Percentiles rank a stretch among this genome's conserved stretches.
phyloP scores from a whole-genome alignment of 306 rosid species.

The Biancaea sappan region DNA sequence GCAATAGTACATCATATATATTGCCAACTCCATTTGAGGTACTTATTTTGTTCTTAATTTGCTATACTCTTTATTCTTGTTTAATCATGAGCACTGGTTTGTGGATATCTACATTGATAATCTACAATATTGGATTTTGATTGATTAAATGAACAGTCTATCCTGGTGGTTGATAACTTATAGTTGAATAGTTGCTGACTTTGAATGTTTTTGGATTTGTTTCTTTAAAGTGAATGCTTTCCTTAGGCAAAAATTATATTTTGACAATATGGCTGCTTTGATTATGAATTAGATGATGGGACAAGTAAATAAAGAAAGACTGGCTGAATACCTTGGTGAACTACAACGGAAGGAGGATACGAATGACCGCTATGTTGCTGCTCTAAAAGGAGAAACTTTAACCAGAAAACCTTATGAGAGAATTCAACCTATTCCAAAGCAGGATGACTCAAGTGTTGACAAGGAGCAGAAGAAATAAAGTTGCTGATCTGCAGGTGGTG shows the following conservation, averaged over 20 bases:
- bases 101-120: background rate
- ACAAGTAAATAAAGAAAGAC: constrained; percentile 71
- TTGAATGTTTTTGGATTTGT: background rate
- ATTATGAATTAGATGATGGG: constrained; percentile 76
- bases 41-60: background rate
- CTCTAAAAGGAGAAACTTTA: constrained; percentile 78
- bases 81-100: background rate
- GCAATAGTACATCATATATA: background rate
- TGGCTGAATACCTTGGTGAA: constrained; percentile 87
- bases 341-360: constrained; percentile 84
- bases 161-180: constrained; percentile 1
- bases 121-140: constrained; percentile 12
- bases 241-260: background rate
- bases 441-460: constrained; percentile 33
- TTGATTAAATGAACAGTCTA: background rate
- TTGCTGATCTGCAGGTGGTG: constrained; percentile 4
- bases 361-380: constrained; percentile 89
- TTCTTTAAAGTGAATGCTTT: constrained; percentile 10
- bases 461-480: constrained; percentile 53
- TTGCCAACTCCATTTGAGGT: background rate
- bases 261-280: constrained; percentile 10
- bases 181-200: background rate
- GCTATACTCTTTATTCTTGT: background rate
- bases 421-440: constrained; percentile 71
- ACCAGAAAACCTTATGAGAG: constrained; percentile 87